Conservation (phyloP, 31 red algal species). For the Odonthalia washingtoniensis region DNA sequence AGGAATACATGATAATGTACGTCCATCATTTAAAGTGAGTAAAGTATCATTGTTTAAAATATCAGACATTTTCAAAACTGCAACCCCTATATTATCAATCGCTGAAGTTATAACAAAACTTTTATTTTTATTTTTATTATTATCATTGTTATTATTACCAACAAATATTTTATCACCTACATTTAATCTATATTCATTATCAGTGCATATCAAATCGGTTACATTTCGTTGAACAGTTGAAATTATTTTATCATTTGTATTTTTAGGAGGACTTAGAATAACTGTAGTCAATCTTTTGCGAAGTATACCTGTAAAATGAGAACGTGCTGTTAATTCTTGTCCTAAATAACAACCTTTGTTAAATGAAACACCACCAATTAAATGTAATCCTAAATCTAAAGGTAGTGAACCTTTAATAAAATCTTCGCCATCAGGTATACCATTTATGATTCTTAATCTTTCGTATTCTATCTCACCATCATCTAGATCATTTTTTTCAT, state of each 20-base stretch:
- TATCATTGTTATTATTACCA: conserved; percentile 18
- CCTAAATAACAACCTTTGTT: conserved; percentile 96
- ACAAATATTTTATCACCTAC: conserved; percentile 13
- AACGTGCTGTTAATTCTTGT: conserved; percentile 94
- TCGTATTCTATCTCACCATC: conserved; percentile 10
- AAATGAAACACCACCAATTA: conserved; percentile 94
- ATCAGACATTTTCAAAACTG: conserved; percentile 62
- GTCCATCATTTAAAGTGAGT: conserved; percentile 45
- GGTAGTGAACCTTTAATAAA: conserved; percentile 56
- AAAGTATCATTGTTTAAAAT: background rate
- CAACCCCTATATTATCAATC: conserved; percentile 67
- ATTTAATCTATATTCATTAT: background rate
- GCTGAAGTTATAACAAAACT: conserved; percentile 46
- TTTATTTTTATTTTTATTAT: too few relatives aligned
- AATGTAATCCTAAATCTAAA: conserved; percentile 77
- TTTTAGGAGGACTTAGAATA: background rate
- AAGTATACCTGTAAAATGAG: conserved; percentile 86
- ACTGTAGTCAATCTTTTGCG: conserved; percentile 80
- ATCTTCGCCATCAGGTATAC: conserved; percentile 46
- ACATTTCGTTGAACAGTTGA: background rate
- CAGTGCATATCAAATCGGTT: background rate
- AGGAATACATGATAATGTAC: conserved; percentile 12
- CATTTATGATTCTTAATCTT: conserved; percentile 17
- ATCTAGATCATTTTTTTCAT: background rate
- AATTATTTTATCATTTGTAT: background rate